Evolutionary conservation across 306 rosid genomes (phyloP), one percentile per base, ranked within the genome.

Genomic region (Sesbania bispinosa): DNA sequence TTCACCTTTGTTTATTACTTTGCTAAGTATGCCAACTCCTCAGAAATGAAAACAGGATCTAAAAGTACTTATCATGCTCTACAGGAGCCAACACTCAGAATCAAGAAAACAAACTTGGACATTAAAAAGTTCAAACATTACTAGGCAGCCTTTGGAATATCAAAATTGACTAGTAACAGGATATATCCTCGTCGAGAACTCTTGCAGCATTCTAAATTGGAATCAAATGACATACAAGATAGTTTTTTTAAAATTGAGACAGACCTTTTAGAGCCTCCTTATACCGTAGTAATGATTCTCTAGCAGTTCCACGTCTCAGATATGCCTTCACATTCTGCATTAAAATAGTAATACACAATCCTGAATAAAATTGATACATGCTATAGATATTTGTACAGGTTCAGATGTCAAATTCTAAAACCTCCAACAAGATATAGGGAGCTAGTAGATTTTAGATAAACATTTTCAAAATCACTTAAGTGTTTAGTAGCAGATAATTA

Each of bases 281-380:
- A 67, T 77, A 79, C 32, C 62, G 80, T 54, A 84, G 74, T 18
- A 82, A 86, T 19, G 85, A 86, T 73, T 90, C 96, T 77, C 88
- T 90, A 59, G 92, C 93, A 36, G 92, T 88, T 82, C 93, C 93
- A 14, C 96, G 96, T 61, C 96, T 88, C 48, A 90, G 73, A 81
- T 86, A 90, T 36, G 96, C 94, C 85, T 90, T 90, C 68, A 90
- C 93, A 82, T 84, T 88, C 96, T 90, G 87, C 78, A 75, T 50
- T 45, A 18, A 67, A 45, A 69, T n/a, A n/a, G n/a, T n/a, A n/a
- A n/a, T 2, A 19, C 39, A 48, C 30, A n/a, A 27, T 32, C 24
- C 48, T 73, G 15, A 59, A 50, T 42, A 18, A 15, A 35, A 50
- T 19, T 15, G 52, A 39, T 35, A 50, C 0, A 3, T 75, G 39